Base-by-base conservation (phyloP, 495 filamentous ascomycete genomes). In the Collariella sp. region DNA sequence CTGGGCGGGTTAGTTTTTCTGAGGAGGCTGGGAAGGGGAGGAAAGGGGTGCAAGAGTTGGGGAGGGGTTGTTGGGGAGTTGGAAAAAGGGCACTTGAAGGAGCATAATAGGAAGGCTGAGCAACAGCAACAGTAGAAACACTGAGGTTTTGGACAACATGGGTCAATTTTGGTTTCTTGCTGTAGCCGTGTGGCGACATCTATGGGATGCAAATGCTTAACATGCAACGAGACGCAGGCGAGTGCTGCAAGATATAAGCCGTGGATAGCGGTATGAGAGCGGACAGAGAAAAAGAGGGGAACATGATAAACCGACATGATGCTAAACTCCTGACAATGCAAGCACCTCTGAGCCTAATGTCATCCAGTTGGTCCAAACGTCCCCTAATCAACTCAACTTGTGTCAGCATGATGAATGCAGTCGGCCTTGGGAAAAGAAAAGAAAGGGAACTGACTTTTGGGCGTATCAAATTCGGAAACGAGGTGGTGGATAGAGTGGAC, bases 1-100 rank as follows among this genome's bases (percentile, higher is more conserved):
- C 68, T 13, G 74, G 56, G 34, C 51, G 71, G 23, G 78, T 86
- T 3, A 85, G 82, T 55, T 89, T 84, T 60, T 62, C 70, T 2
- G 84, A 87, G 61, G 71, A 82, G 63, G 80, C 76, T 15, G 52
- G 64, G 16, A 75, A 76, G 58, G 72, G 65, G 18, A 59, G 70
- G 46, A 43, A 56, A 13, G 70, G 71, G 0, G 61, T 40, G 12
- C 24, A 63, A 56, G 39, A 40, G 48, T 15, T 63, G 79, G 54
- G 72, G 79, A 10, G 62, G 29, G 1, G 38, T 78, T 23, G 52
- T 74, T 15, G 45, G 36, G 1, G 64, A 61, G 2, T 48, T 80
- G 43, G 63, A 62, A 53, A 34, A 53, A 34, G 43, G 9, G 73
- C 67, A 31, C 29, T 36, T 69, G 43, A 20, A 13, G 24, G 11